Evolutionary conservation across 2,329 filamentous ascomycete species (phyloP), one percentile per base, ranked within the genome.

Genomic region (Fusarium sp.): DNA sequence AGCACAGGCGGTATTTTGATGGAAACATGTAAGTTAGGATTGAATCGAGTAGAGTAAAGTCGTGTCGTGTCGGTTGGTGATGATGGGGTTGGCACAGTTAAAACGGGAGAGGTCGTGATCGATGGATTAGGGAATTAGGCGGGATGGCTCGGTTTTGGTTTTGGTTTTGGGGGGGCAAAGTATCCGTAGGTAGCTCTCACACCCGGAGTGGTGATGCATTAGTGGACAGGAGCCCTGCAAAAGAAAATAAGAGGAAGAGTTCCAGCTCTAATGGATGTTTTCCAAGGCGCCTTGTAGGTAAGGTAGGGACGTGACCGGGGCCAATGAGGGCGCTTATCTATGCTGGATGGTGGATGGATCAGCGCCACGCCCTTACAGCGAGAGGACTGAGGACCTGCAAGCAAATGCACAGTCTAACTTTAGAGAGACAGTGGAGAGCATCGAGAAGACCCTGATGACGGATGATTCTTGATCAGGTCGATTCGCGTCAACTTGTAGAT

Each of bases 1-100:
- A 76, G 69, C 72, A 73, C 60, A 77, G 72, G 63, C 68, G 69
- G 65, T 69, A 67, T 71, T 65, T 74, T 79, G 79, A 78, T 77
- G 79, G 70, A 81, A 79, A 82, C 82, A 83, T 83, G 80, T 81
- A 84, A 83, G 78, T 76, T 65, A 62, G 57, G 66, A 61, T 68
- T 60, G 54, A 62, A 58, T 67, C 53, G 56, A 50, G 65, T 49
- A 57, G 52, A 61, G 56, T 55, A 62, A 68, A 67, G 58, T 68
- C 59, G 64, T 62, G 40, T 55, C 53, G 56, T 56, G 60, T 68
- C 58, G 51, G 57, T 51, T 51, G 58, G 71, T 59, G 65, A 72
- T 48, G 62, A 65, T 67, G 70, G 67, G 70, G 67, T 63, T n/a
- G 34, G 17, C 34, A 36, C 34, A 36, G 34, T 36, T 61, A 64